Conservation (phyloP, 495 filamentous ascomycete genomes). For the Lindgomyces ingoldianus region DNA sequence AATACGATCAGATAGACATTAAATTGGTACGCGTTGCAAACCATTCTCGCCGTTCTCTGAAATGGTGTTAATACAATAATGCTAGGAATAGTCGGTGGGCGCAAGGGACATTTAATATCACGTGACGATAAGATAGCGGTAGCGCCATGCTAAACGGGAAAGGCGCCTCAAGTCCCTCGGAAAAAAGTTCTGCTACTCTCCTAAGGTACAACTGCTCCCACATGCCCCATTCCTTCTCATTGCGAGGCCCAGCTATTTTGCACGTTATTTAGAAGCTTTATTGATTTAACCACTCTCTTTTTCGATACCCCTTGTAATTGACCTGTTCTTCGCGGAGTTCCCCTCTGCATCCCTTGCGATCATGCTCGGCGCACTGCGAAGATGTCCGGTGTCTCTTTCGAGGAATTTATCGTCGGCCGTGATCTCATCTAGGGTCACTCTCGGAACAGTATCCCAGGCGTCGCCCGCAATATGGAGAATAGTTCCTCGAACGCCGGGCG, state of each 20-base stretch:
- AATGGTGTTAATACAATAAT: too few relatives aligned
- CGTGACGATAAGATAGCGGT: slow-evolving; percentile 16
- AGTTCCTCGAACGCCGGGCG: slow-evolving; percentile 4
- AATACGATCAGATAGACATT: background rate
- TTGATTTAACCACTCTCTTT: background rate
- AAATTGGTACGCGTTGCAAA: too few relatives aligned
- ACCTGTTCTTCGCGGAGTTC: background rate
- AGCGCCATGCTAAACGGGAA: background rate
- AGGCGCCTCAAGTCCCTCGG: background rate
- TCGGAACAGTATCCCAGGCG: background rate
- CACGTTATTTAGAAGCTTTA: background rate
- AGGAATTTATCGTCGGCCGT: slow-evolving; percentile 28
- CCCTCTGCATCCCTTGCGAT: slow-evolving; percentile 17
- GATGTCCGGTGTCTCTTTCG: slow-evolving; percentile 44
- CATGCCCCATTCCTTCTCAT: background rate
- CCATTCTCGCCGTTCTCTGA: too few relatives aligned
- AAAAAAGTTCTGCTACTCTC: background rate
- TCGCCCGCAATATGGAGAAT: slow-evolving; percentile 14
- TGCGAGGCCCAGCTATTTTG: slow-evolving; percentile 5
- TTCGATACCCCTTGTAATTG: slow-evolving; percentile 14
- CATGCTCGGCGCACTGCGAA: slow-evolving; percentile 41
- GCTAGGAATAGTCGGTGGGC: too few relatives aligned
- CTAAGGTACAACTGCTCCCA: background rate
- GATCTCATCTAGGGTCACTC: slow-evolving; percentile 17
- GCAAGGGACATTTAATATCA: background rate